Evolutionary conservation across 441 rosid species (phyloP).

Genomic region (Brassica balearica): DNA sequence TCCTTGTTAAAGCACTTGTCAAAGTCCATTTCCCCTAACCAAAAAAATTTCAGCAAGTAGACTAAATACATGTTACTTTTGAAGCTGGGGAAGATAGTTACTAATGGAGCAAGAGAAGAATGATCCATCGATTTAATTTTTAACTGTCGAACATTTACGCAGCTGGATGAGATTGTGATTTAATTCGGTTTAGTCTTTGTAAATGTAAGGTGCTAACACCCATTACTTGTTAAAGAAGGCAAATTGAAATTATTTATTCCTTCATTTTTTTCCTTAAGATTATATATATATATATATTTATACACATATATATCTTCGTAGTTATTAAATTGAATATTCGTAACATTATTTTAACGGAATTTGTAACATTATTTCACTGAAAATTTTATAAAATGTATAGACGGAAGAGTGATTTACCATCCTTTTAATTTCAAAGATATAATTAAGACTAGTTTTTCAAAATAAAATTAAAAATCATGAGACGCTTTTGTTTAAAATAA

Average conservation of each 20-base stretch:
- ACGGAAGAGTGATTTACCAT: conserved; percentile 9
- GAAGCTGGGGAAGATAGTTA: conserved; percentile 54
- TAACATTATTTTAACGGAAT: neutral
- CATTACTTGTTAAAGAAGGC: no score
- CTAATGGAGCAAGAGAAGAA: conserved; percentile 54
- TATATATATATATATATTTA: neutral
- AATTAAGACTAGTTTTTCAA: neutral
- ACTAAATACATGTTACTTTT: conserved; percentile 47
- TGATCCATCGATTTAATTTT: conserved; percentile 53
- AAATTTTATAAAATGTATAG: neutral
- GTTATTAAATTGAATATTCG: neutral
- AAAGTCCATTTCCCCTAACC: neutral
- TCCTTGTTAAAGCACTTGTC: neutral
- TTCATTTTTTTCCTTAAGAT: no score
- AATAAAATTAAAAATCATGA: neutral
- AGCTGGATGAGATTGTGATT: conserved; percentile 62
- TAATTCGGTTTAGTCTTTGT: conserved; percentile 6
- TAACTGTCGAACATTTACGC: conserved; percentile 64
- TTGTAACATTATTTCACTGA: neutral
- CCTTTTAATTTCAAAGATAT: neutral
- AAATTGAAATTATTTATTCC: no score
- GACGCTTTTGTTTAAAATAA: neutral
- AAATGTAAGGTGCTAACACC: neutral
- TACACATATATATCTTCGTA: no score
- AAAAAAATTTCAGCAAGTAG: neutral